A percentile compares a stretch with the other conserved stretches of the same genome.
Evolutionary conservation across 345 rosid genomes (phyloP).

Genomic region (Bruguiera gymnorhiza): DNA sequence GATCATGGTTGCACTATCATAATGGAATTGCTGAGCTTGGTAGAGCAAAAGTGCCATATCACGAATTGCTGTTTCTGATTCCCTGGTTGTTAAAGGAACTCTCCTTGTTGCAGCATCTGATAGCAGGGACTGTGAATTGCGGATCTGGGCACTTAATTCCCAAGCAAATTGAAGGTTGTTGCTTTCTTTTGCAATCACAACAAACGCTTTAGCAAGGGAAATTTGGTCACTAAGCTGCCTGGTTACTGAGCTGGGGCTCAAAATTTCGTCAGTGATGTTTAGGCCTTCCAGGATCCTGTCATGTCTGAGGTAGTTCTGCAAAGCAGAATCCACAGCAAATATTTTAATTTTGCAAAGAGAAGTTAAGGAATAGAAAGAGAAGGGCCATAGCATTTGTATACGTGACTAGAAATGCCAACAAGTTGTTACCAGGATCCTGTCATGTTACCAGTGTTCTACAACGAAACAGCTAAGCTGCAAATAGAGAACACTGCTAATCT

Average conservation of each 20-base stretch:
- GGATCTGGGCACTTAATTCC: slow-evolving; percentile 95
- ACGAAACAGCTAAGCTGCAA: too few species aligned
- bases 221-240: slow-evolving; percentile 90
- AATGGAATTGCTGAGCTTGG: slow-evolving; percentile 88
- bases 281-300: slow-evolving; percentile 58
- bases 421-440: too few species aligned
- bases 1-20: slow-evolving; percentile 92
- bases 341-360: neutral
- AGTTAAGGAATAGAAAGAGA: neutral
- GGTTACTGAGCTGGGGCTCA: slow-evolving; percentile 66
- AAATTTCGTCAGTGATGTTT: slow-evolving; percentile 81
- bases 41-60: slow-evolving; percentile 83
- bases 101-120: slow-evolving; percentile 77
- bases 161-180: slow-evolving; percentile 92
- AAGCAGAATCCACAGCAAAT: neutral
- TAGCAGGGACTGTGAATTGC: slow-evolving; percentile 72
- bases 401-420: too few species aligned
- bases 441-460: too few species aligned
- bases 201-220: slow-evolving; percentile 83
- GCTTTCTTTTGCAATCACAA: slow-evolving; percentile 91
- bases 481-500: too few species aligned
- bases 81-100: slow-evolving; percentile 56
- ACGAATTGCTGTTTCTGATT: slow-evolving; percentile 67
- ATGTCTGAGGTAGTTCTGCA: slow-evolving; percentile 48
- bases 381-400: too few species aligned